phyloP scores from a whole-genome alignment of 2,329 filamentous ascomycete species.

The Alternaria arbusti region DNA sequence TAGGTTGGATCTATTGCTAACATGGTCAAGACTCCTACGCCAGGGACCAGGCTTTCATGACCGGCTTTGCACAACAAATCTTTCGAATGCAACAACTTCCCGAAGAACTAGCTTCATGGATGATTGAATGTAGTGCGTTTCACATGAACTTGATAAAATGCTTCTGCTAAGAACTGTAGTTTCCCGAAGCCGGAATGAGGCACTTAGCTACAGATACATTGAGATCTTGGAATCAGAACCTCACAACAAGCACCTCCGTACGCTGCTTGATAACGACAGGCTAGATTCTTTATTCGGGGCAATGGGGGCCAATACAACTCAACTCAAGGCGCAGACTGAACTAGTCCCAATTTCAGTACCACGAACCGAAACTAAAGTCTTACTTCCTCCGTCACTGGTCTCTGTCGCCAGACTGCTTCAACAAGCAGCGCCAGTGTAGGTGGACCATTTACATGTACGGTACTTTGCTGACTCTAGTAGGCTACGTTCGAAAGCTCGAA shows the following conservation, averaged over 20 bases:
- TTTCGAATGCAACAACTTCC: conserved; percentile 48
- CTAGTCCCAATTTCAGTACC: conserved; percentile 12
- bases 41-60: conserved; percentile 50
- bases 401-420: conserved; percentile 32
- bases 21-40: conserved; percentile 19
- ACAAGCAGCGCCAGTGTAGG: conserved; percentile 35
- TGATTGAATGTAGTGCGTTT: conserved; percentile 46
- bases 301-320: conserved; percentile 58
- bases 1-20: conserved; percentile 13
- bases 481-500: conserved; percentile 27
- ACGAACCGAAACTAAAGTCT: conserved; percentile 12
- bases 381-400: conserved; percentile 30
- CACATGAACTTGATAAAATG: not conserved
- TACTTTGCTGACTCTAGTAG: conserved; percentile 20
- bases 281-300: conserved; percentile 62
- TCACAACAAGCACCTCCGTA: conserved; percentile 36
- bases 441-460: not conserved
- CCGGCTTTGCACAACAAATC: conserved; percentile 51
- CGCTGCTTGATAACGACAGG: conserved; percentile 47
- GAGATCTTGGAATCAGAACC: conserved; percentile 32
- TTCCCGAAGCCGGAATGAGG: conserved; percentile 38
- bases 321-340: conserved; percentile 1
- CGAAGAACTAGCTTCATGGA: conserved; percentile 50
- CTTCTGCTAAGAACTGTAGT: conserved; percentile 33
- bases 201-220: conserved; percentile 46